Base-by-base conservation (phyloP, 371 early-diverging fungal species). In the Mortierella sp. region DNA sequence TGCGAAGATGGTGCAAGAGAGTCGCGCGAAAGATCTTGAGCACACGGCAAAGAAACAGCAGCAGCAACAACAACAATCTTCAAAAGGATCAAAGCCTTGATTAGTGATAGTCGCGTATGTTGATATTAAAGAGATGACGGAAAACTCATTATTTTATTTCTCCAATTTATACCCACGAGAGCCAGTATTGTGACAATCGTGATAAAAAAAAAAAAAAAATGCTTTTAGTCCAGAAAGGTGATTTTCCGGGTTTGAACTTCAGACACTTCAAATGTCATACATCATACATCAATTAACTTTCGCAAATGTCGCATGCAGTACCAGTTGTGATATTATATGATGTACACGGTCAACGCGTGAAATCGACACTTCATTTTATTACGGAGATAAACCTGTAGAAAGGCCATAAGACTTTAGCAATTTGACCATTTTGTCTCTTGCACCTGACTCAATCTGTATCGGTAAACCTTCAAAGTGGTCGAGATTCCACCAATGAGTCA, bases 1-100 rank as follows among this genome's bases (percentile, higher is more conserved):
- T 40, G 70, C 71, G 15, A 70, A 43, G 10, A 24, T 79, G 52
- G 75, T 79, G 6, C 71, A 71, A 41, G 60, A 74, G 28, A 79
- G 80, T 61, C 74, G 67, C 11, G 64, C 80, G 0, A 58, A 61
- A 24, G 80, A 79, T 50, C 33, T 68, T 19, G 75, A 79, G n/a
- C 72, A 74, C 21, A 22, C 48, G 15, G 59, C 63, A 36, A 69
- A 64, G 52, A 61, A 58, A 21, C 52, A 67, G 38, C 52, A 57
- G 24, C 65, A 73, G 38, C 72, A 65, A 33, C 36, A 43, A 43
- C 58, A 32, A 32, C 58, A 58, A 32, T 24, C 28, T 4, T 24
- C 55, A 9, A 55, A 24, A 10, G 28, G 55, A 24, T 55, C 55
- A 2, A 55, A 55, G 55, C 28, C 16, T 19, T 21, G 22, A 52